Evolutionary conservation across 805 yeast species (phyloP).

Genomic region (Alloascoidea hylecoeti): DNA sequence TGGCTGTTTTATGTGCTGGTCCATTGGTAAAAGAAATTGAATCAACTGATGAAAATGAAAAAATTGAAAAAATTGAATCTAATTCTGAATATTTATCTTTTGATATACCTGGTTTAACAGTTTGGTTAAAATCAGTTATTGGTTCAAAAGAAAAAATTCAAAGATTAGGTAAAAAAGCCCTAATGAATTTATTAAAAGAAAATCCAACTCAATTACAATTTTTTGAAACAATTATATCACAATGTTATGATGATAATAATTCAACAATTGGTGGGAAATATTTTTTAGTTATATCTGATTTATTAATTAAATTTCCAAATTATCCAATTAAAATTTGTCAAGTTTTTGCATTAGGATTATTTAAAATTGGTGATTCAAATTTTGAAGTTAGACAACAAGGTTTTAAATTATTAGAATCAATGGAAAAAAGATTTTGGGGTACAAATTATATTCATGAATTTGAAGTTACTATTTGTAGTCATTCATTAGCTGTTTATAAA

Average conservation of each 20-base stretch:
- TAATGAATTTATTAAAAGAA: conserved; percentile 46
- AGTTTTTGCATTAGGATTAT: conserved; percentile 59
- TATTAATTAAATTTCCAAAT: conserved; percentile 34
- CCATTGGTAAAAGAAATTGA: conserved; percentile 32
- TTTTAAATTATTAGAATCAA: conserved; percentile 47
- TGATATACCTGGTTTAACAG: conserved; percentile 50
- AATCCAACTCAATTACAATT: conserved; percentile 41
- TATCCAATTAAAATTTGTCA: conserved; percentile 46
- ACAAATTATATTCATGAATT: conserved; percentile 40
- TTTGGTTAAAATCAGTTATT: conserved; percentile 73
- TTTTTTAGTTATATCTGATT: conserved; percentile 56
- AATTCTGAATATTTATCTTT: conserved; percentile 45
- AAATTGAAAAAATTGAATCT: conserved; percentile 21
- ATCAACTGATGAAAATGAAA: conserved; percentile 16
- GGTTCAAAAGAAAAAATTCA: conserved; percentile 43
- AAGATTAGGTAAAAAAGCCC: conserved; percentile 54
- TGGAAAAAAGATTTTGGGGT: conserved; percentile 47
- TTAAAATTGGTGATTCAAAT: conserved; percentile 65
- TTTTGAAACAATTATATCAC: conserved; percentile 45
- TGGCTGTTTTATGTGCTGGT: conserved; percentile 76
- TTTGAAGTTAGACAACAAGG: conserved; percentile 60
- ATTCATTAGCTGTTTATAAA: conserved; percentile 73
- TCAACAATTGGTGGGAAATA: conserved; percentile 48
- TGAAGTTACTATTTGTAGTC: conserved; percentile 58
- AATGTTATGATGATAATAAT: conserved; percentile 50